A percentile compares a stretch with the other conserved stretches of the same genome.
Evolutionary conservation across 2,329 filamentous ascomycete species (phyloP).

Genomic region (Botrytis sinoallii): DNA sequence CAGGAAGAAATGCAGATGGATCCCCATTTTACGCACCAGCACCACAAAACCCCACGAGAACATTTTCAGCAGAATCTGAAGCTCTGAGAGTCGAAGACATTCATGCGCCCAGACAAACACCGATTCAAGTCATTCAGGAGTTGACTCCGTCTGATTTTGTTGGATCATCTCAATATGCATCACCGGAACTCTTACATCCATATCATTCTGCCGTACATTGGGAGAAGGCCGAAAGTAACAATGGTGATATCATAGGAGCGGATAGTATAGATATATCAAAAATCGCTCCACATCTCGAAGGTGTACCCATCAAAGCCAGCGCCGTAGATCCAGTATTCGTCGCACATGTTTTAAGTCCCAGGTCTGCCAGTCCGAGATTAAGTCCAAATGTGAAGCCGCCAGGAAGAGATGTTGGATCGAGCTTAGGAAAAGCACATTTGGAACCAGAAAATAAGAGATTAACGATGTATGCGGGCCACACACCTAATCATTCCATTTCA

Average conservation of each 20-base stretch:
- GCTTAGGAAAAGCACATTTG: conserved; percentile 24
- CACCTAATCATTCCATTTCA: conserved; percentile 55
- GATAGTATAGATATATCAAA: conserved; percentile 55
- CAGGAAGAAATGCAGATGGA: conserved; percentile 37
- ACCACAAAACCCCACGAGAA: conserved; percentile 35
- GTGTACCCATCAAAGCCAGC: conserved; percentile 54
- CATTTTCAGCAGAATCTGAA: conserved; percentile 31
- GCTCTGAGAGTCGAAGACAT: conserved; percentile 34
- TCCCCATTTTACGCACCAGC: conserved; percentile 38
- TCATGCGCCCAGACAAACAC: conserved; percentile 29
- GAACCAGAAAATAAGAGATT: conserved; percentile 48
- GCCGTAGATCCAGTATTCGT: conserved; percentile 44
- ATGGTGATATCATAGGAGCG: conserved; percentile 4
- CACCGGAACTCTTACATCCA: conserved; percentile 20
- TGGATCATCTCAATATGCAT: conserved; percentile 9
- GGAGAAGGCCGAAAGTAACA: not conserved
- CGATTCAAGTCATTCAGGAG: conserved; percentile 35
- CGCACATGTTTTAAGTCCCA: conserved; percentile 34
- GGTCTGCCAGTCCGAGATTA: conserved; percentile 30
- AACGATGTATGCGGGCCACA: conserved; percentile 62
- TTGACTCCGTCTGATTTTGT: conserved; percentile 37
- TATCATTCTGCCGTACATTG: conserved; percentile 14
- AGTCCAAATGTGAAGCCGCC: conserved; percentile 29
- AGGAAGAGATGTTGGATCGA: conserved; percentile 16
- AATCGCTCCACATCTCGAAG: conserved; percentile 58